These are phyloP conservation scores for Cryptococcus deneoformans DNA, from an alignment of 1,284 basidiomycete genomes.

Conservation along the genomic window DNA sequence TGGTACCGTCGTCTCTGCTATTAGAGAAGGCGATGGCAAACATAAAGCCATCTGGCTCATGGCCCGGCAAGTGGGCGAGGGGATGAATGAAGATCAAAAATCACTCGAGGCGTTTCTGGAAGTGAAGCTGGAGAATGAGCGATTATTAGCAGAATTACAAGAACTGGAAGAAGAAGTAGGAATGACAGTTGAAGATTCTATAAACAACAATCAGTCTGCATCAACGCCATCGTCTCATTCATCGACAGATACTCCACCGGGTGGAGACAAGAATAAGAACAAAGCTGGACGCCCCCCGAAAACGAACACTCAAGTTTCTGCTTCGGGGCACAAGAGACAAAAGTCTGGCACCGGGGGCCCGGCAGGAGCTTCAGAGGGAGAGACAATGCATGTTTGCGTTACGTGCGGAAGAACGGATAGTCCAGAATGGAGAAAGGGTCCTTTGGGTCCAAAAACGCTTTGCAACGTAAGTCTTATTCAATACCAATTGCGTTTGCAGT, in stretches of 20 bases:
- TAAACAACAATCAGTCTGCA: not conserved
- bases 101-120: constrained; percentile 43
- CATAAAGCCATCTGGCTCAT: constrained; percentile 46
- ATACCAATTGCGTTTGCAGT: no score
- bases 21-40: constrained; percentile 14
- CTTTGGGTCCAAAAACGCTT: constrained; percentile 48
- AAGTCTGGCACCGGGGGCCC: not conserved
- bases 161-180: constrained; percentile 33
- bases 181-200: constrained; percentile 12
- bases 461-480: constrained; percentile 42
- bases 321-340: constrained; percentile 17
- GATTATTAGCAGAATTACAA: constrained; percentile 39
- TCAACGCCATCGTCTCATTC: not conserved
- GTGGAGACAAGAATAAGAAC: constrained; percentile 3
- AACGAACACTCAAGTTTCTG: constrained; percentile 10
- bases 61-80: constrained; percentile 32
- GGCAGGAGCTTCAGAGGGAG: constrained; percentile 16
- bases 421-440: constrained; percentile 51
- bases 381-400: constrained; percentile 45
- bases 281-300: constrained; percentile 10
- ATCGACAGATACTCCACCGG: not conserved
- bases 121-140: constrained; percentile 48
- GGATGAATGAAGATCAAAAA: constrained; percentile 19
- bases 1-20: constrained; percentile 21
- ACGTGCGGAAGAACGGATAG: constrained; percentile 49